Evolutionary conservation across 371 early-diverging fungal genomes (phyloP), one percentile per base, ranked within the genome.

Genomic region (Lichtheimia hyalospora): DNA sequence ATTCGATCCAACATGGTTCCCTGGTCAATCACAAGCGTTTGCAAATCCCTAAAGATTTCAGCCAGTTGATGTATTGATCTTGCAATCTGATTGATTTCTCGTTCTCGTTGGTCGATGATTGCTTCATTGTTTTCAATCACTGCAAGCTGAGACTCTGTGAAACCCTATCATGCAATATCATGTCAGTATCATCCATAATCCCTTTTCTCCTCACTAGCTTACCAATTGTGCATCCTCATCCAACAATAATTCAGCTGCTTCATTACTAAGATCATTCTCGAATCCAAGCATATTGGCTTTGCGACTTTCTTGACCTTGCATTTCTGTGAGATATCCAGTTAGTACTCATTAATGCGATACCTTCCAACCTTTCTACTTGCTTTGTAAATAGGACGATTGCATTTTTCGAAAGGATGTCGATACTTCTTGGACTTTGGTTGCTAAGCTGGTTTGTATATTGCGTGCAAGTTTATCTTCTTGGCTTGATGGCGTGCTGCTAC

Each of bases 1-100:
- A 98, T 97, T 21, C 99, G 88, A 77, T 98, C 99, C 46, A 98
- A 79, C 64, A 98, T 67, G 2, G 96, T 93, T 1, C 99, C 99
- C 72, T 98, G 99, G 70, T 97, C 97, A 60, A 98, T 96, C 16
- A 97, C 93, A 83, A 98, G 85, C 16, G 89, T 86, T 62, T 97
- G 95, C 66, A 97, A 69, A 67, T 95, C 95, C 63, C 89, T 79
- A 74, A 98, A 97, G 15, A 98, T 87, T 41, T 91, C 92, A 3
- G 95, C 95, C 48, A 98, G 75, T 44, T 93, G 89, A 55, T 86
- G 77, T 60, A 98, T 96, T n/a, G 94, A 92, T 63, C 92, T 88
- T 44, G 92, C 93, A 51, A 98, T 96, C 52, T 95, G 89, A 49
- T 89, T 90, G 61, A 98, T 89, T 70, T 97, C 96, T 27, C 84